Evolutionary conservation across 768 basidiomycete genomes (phyloP).

Genomic region (Xanthoconium purpureum): DNA sequence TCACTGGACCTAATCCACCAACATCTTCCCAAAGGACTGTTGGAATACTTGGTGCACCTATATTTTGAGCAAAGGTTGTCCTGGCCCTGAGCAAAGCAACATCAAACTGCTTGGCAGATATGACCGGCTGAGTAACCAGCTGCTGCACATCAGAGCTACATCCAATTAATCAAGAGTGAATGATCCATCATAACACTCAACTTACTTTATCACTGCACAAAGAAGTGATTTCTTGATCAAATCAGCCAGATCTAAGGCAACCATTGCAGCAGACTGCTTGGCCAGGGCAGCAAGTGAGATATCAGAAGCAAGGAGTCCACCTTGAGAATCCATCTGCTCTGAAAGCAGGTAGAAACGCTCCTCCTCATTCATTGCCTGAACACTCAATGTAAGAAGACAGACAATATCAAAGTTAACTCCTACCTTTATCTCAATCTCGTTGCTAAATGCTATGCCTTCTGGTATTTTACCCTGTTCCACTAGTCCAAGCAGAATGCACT

Average conservation of each 20-base stretch:
- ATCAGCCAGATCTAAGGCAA: constrained; percentile 75
- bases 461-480: constrained; percentile 65
- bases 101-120: constrained; percentile 64
- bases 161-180: background rate
- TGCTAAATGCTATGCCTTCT: constrained; percentile 74
- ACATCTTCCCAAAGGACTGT: constrained; percentile 97
- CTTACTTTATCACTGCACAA: constrained; percentile 37
- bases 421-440: constrained; percentile 77
- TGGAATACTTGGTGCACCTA: constrained; percentile 97
- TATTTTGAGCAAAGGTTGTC: constrained; percentile 80
- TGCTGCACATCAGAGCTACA: constrained; percentile 3
- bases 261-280: constrained; percentile 86
- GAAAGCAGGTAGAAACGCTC: constrained; percentile 64
- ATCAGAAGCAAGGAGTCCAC: constrained; percentile 60
- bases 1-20: constrained; percentile 84
- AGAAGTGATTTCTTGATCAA: constrained; percentile 60
- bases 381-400: background rate
- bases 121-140: constrained; percentile 9
- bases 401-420: background rate
- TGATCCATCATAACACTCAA: background rate
- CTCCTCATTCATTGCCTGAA: constrained; percentile 75
- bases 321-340: constrained; percentile 37
- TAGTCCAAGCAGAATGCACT: constrained; percentile 74
- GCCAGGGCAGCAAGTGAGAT: constrained; percentile 72
- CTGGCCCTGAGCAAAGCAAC: constrained; percentile 68